Evolutionary conservation across 2,329 filamentous ascomycete species (phyloP).

Genomic region (Alternaria ethzedia): DNA sequence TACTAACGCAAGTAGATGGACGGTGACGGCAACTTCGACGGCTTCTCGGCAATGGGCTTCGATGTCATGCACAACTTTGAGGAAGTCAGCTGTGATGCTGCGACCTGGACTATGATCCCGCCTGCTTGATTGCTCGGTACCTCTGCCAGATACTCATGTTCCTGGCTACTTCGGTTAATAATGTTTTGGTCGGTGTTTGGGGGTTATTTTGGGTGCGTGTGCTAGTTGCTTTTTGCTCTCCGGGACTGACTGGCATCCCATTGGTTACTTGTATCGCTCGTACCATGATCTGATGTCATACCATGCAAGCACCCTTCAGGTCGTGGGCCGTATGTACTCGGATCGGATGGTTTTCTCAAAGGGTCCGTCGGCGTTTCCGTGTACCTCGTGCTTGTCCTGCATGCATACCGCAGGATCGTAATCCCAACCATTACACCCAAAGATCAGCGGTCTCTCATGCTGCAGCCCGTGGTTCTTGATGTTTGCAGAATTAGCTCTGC

Average conservation of each 20-base stretch:
- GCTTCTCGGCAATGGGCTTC: constrained; percentile 80
- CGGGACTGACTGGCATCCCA: not conserved
- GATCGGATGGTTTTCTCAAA: not conserved
- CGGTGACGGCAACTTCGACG: constrained; percentile 74
- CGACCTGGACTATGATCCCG: constrained; percentile 65
- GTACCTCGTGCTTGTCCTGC: not conserved
- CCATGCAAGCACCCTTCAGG: constrained; percentile 4
- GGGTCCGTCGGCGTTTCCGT: not conserved
- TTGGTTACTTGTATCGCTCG: constrained; percentile 2
- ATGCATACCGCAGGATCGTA: not conserved
- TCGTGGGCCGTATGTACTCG: not conserved
- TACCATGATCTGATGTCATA: constrained; percentile 5
- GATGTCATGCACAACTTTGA: constrained; percentile 80
- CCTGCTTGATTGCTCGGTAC: constrained; percentile 33
- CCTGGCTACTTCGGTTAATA: not conserved
- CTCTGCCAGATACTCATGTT: not conserved
- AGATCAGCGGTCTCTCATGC: not conserved
- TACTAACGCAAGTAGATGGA: constrained; percentile 63
- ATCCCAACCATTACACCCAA: not conserved
- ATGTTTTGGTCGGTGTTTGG: not conserved
- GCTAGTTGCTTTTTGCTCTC: not conserved
- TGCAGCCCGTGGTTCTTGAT: not conserved
- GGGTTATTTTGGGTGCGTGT: not conserved
- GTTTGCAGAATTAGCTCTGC: not conserved
- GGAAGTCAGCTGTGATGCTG: constrained; percentile 74